These are phyloP conservation scores for Colletotrichum ledebouriae DNA, from an alignment of 2,329 filamentous ascomycete species.

Conservation along the genomic window DNA sequence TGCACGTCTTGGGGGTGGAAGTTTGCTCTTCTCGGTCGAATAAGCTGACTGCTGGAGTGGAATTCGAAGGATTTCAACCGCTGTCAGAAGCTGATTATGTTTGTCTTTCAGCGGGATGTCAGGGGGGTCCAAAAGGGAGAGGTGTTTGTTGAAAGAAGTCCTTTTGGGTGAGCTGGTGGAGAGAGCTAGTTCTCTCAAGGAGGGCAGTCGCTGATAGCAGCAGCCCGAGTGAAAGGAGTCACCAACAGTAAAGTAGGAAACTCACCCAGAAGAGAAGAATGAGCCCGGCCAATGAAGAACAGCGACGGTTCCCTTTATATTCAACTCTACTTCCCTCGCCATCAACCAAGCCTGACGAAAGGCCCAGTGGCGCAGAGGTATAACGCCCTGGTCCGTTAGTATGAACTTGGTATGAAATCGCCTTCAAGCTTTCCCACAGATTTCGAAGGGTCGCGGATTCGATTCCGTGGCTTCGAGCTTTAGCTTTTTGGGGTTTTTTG, in stretches of 20 bases:
- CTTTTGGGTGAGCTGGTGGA: background rate
- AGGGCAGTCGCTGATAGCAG: too few relatives aligned
- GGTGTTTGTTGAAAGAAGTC: background rate
- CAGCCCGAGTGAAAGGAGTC: too few relatives aligned
- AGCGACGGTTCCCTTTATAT: background rate
- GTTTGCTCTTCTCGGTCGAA: slow-evolving; percentile 3
- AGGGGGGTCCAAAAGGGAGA: background rate
- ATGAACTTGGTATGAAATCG: slow-evolving; percentile 29
- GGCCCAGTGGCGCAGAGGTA: slow-evolving; percentile 20
- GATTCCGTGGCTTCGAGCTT: slow-evolving; percentile 12
- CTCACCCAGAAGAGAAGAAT: too few relatives aligned
- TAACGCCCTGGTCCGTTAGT: slow-evolving; percentile 19
- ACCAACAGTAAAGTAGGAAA: too few relatives aligned
- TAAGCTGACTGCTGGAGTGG: background rate
- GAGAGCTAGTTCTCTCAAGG: too few relatives aligned
- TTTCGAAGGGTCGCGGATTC: slow-evolving; percentile 18
- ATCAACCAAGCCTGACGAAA: slow-evolving; percentile 17
- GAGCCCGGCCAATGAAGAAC: background rate
- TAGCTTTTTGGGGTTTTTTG: background rate
- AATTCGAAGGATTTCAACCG: background rate
- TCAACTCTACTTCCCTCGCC: background rate
- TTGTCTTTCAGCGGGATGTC: background rate
- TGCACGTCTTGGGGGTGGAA: background rate
- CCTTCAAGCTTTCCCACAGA: background rate
- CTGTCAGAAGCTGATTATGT: background rate